Conservation (phyloP, 2,329 filamentous ascomycete species). For the Lachnellula cervina region DNA sequence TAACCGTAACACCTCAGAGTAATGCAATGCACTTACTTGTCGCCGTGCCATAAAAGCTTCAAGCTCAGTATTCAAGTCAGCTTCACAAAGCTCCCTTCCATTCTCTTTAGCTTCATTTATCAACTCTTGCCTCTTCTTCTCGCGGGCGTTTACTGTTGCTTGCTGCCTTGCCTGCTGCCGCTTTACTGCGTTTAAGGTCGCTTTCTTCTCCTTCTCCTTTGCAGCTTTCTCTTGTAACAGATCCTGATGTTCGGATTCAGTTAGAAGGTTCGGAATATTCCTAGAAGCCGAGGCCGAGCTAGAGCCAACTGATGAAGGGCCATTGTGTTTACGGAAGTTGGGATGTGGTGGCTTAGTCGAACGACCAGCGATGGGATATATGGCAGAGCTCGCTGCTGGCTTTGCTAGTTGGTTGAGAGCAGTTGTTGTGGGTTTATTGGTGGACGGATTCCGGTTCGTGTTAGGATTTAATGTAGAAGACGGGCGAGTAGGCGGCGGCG, state of each 20-base stretch:
- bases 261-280: neutral
- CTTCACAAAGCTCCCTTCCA: conserved; percentile 5
- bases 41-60: conserved; percentile 15
- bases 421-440: no score
- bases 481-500: no score
- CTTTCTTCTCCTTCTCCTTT: neutral
- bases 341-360: neutral
- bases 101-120: conserved; percentile 6
- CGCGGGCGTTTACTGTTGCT: neutral
- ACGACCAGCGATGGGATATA: neutral
- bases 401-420: no score
- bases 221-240: neutral
- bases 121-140: conserved; percentile 5
- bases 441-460: no score
- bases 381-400: no score
- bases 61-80: conserved; percentile 8
- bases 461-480: no score
- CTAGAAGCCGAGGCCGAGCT: neutral
- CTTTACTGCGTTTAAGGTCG: neutral
- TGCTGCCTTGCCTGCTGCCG: neutral
- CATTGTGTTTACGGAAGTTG: neutral
- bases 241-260: neutral
- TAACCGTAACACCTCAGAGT: neutral
- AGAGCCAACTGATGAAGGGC: neutral
- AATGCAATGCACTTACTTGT: conserved; percentile 7